Conservation (phyloP, 371 early-diverging fungal species). For the Sporodiniella umbellata region DNA sequence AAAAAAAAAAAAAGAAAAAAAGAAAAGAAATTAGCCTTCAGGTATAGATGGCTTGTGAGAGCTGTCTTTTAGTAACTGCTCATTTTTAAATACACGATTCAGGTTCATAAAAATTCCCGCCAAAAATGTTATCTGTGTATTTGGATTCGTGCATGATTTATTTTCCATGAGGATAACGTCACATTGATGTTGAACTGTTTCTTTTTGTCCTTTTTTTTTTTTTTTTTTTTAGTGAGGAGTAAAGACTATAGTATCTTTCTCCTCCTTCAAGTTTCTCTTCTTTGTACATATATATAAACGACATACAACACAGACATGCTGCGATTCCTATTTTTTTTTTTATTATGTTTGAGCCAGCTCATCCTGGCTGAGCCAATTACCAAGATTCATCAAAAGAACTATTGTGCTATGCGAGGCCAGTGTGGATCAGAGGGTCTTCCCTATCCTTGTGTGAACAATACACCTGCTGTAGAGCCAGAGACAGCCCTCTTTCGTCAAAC, state of each 20-base stretch:
- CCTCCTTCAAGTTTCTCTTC: background rate
- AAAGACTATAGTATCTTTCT: background rate
- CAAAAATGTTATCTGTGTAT: too few species aligned
- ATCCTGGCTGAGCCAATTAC: slow-evolving; percentile 7
- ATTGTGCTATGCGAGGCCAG: slow-evolving; percentile 63
- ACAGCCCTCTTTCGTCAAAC: slow-evolving; percentile 35
- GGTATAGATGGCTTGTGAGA: too few species aligned
- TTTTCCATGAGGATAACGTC: too few species aligned
- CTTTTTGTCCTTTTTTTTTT: too few species aligned
- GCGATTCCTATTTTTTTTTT: background rate
- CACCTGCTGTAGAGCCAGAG: slow-evolving; percentile 48
- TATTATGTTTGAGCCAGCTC: background rate
- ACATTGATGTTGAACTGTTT: too few species aligned
- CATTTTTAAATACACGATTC: too few species aligned
- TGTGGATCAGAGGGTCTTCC: slow-evolving; percentile 43
- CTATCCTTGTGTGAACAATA: slow-evolving; percentile 53
- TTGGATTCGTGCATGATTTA: too few species aligned
- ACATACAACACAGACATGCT: background rate
- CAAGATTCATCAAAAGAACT: slow-evolving; percentile 48
- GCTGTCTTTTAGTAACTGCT: too few species aligned
- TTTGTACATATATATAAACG: background rate
- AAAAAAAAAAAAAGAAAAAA: too few species aligned
- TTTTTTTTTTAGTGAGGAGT: too few species aligned
- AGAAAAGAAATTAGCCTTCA: too few species aligned
- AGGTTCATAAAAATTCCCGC: too few species aligned